A percentile compares a stretch with the other conserved stretches of the same genome.
These are phyloP conservation scores for Aspergillus pseudonomiae DNA, from an alignment of 2,329 filamentous ascomycete genomes.

Conservation along the genomic window DNA sequence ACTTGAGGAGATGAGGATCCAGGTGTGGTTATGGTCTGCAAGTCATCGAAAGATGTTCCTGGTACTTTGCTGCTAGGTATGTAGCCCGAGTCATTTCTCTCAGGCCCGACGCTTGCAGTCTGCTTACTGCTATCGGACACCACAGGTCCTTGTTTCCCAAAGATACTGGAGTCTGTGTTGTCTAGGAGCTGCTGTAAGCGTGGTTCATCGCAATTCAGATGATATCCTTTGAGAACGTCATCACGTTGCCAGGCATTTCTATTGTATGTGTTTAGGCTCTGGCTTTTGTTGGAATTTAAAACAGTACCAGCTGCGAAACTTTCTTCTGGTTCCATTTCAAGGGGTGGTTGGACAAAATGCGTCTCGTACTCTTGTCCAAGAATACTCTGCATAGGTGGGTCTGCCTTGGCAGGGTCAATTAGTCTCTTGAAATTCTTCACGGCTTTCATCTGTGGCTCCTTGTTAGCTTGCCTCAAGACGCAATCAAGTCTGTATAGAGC, in stretches of 20 bases:
- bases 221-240: slow-evolving; percentile 58
- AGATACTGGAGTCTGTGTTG: slow-evolving; percentile 16
- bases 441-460: slow-evolving; percentile 71
- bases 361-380: slow-evolving; percentile 58
- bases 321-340: slow-evolving; percentile 51
- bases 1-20: slow-evolving; percentile 34
- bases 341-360: slow-evolving; percentile 61
- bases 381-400: slow-evolving; percentile 59
- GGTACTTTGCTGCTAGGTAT: slow-evolving; percentile 24
- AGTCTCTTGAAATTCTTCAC: slow-evolving; percentile 85
- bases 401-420: slow-evolving; percentile 58
- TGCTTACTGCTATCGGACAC: slow-evolving; percentile 13
- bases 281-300: slow-evolving; percentile 21
- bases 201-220: slow-evolving; percentile 34
- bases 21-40: slow-evolving; percentile 21
- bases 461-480: slow-evolving; percentile 7
- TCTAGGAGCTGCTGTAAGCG: slow-evolving; percentile 8
- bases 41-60: slow-evolving; percentile 22
- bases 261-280: slow-evolving; percentile 52
- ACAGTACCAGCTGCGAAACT: slow-evolving; percentile 29
- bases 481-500: slow-evolving; percentile 8
- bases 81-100: slow-evolving; percentile 31
- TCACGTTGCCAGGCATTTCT: slow-evolving; percentile 52
- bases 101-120: slow-evolving; percentile 22
- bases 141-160: slow-evolving; percentile 3